Conservation (phyloP, 495 filamentous ascomycete species). For the Amniculicola lignicola region DNA sequence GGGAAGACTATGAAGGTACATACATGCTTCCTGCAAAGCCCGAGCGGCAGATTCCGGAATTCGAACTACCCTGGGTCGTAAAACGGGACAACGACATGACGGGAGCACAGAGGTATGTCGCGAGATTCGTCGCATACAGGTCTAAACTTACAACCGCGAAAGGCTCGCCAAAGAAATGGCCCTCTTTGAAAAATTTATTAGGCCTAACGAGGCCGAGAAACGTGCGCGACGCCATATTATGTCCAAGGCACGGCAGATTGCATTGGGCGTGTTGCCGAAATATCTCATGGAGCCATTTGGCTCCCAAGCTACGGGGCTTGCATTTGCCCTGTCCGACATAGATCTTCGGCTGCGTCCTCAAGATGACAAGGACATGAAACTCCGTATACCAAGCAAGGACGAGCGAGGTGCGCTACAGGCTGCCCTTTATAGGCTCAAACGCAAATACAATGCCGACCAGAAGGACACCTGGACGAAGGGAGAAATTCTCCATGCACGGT, state of each 20-base stretch:
- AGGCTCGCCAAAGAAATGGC: constrained; percentile 14
- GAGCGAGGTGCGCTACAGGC: background rate
- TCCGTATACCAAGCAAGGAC: background rate
- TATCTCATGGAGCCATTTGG: constrained; percentile 47
- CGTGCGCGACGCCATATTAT: constrained; percentile 36
- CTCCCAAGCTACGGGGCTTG: constrained; percentile 54
- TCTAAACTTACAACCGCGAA: background rate
- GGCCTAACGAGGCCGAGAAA: constrained; percentile 9
- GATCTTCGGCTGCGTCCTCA: constrained; percentile 43
- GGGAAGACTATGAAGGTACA: no score
- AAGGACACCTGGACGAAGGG: background rate
- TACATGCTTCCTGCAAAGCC: no score
- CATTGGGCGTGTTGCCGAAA: constrained; percentile 1
- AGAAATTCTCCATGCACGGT: constrained; percentile 6
- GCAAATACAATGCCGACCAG: background rate
- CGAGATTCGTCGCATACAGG: no score
- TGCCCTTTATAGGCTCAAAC: background rate
- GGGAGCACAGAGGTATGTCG: no score
- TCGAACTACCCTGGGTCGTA: no score
- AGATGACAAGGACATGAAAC: background rate
- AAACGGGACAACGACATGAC: no score
- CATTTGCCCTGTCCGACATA: constrained; percentile 51
- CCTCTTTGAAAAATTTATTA: constrained; percentile 15
- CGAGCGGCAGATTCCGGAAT: no score
- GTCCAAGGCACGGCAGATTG: background rate